These are phyloP conservation scores for Sphagnum contortum DNA, from an alignment of 225 moss, liverwort and hornwort genomes.

Conservation along the genomic window DNA sequence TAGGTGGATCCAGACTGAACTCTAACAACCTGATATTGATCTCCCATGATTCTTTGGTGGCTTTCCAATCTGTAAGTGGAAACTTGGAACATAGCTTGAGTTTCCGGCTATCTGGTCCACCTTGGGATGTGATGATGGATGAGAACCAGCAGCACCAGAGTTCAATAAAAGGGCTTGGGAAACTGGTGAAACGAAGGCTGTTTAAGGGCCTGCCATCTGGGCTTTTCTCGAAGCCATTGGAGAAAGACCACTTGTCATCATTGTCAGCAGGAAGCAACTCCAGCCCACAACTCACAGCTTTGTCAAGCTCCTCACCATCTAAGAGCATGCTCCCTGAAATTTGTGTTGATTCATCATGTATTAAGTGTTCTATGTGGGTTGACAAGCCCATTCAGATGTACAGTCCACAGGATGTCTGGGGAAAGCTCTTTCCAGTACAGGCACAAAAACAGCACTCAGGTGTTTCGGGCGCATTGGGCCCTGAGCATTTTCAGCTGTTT, in stretches of 20 bases:
- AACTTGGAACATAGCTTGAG: slow-evolving; percentile 1
- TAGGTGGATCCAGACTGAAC: neutral
- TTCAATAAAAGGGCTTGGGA: slow-evolving; percentile 14
- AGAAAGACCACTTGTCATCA: slow-evolving; percentile 30
- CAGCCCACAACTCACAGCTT: slow-evolving; percentile 11
- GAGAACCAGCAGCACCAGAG: slow-evolving; percentile 12
- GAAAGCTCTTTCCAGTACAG: too few species aligned
- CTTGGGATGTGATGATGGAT: slow-evolving; percentile 18
- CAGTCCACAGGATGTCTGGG: too few species aligned
- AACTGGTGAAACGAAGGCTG: slow-evolving; percentile 32
- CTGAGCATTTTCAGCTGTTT: too few species aligned
- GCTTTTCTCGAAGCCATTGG: slow-evolving; percentile 20
- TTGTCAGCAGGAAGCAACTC: slow-evolving; percentile 27
- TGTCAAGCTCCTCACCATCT: neutral
- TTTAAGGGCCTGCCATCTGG: slow-evolving; percentile 29
- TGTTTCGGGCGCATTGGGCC: too few species aligned
- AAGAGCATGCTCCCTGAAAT: slow-evolving; percentile 3
- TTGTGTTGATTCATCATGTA: slow-evolving; percentile 3
- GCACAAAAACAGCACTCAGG: too few species aligned
- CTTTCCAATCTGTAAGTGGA: neutral
- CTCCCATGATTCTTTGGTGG: neutral
- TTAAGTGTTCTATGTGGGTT: neutral
- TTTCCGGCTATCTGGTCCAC: neutral
- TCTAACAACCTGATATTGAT: neutral
- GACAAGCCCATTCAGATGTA: too few species aligned